Conservation (phyloP, 257 asterid genomes). For the Jacaranda copaia region DNA sequence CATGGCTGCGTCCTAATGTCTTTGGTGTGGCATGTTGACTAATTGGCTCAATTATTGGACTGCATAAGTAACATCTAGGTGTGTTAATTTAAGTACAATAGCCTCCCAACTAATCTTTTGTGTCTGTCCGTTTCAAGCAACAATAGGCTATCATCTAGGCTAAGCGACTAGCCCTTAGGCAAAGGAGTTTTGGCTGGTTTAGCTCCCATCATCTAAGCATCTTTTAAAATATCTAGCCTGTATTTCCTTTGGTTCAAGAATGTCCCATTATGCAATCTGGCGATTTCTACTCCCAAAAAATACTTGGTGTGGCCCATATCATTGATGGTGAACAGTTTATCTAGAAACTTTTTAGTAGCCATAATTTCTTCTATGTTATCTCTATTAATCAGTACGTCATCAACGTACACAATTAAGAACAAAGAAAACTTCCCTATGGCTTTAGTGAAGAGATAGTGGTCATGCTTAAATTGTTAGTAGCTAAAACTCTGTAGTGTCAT, state of each 20-base stretch:
- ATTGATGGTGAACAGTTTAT: background rate
- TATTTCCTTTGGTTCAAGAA: background rate
- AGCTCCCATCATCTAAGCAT: background rate
- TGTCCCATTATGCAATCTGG: background rate
- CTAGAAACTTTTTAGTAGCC: background rate
- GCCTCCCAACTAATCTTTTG: background rate
- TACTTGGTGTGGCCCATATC: background rate
- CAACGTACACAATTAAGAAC: background rate
- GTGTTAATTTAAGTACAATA: background rate
- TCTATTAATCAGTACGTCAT: background rate
- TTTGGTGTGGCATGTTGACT: background rate
- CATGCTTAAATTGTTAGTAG: background rate
- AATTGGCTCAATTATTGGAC: background rate
- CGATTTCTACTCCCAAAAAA: background rate
- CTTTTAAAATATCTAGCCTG: background rate
- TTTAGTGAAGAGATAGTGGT: background rate
- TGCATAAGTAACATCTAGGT: background rate
- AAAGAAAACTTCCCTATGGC: background rate
- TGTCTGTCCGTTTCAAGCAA: background rate
- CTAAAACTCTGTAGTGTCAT: background rate
- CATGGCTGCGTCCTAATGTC: background rate
- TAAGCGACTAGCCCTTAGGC: background rate
- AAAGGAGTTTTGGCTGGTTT: background rate
- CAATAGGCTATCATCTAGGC: too few species aligned
- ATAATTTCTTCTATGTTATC: accelerated